Percentiles rank a stretch among this genome's conserved stretches.
These are phyloP conservation scores for Ilex asprella DNA, from an alignment of 257 asterid genomes.

Conservation along the genomic window DNA sequence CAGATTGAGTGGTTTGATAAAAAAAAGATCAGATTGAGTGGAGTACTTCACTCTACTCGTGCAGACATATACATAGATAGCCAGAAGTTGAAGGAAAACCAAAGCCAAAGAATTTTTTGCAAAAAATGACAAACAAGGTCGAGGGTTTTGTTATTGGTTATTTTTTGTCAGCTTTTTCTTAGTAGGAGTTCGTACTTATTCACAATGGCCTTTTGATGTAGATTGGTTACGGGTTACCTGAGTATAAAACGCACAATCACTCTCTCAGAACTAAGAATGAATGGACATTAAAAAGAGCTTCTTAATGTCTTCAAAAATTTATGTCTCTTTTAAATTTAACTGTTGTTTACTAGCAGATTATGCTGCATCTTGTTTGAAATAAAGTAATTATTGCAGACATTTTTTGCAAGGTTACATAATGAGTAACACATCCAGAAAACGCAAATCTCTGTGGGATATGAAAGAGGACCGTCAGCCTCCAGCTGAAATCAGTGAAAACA, in stretches of 20 bases:
- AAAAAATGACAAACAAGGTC: too few species aligned
- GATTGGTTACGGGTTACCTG: neutral
- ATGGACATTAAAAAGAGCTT: neutral
- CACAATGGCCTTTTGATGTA: neutral
- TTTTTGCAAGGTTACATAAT: conserved; percentile 31
- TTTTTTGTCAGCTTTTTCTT: too few species aligned
- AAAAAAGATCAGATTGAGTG: too few species aligned
- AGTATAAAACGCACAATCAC: neutral
- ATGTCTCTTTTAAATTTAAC: neutral
- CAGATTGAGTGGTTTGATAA: too few species aligned
- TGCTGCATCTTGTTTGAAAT: conserved; percentile 24
- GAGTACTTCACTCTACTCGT: too few species aligned
- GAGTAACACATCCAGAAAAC: conserved; percentile 60
- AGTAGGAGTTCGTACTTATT: too few species aligned
- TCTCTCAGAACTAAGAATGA: too few species aligned
- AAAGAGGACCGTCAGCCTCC: conserved; percentile 31
- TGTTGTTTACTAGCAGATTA: conserved; percentile 27
- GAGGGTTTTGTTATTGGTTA: too few species aligned
- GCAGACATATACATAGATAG: too few species aligned
- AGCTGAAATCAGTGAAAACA: conserved; percentile 23
- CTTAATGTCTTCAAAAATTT: conserved; percentile 2
- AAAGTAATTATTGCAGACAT: conserved; percentile 13
- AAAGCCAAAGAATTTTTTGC: too few species aligned
- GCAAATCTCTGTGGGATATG: conserved; percentile 54
- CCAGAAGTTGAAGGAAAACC: too few species aligned